Percentiles rank a stretch among this genome's conserved stretches.
Evolutionary conservation across 169 alveolate genomes (phyloP).

Genomic region (Babesia sp.): DNA sequence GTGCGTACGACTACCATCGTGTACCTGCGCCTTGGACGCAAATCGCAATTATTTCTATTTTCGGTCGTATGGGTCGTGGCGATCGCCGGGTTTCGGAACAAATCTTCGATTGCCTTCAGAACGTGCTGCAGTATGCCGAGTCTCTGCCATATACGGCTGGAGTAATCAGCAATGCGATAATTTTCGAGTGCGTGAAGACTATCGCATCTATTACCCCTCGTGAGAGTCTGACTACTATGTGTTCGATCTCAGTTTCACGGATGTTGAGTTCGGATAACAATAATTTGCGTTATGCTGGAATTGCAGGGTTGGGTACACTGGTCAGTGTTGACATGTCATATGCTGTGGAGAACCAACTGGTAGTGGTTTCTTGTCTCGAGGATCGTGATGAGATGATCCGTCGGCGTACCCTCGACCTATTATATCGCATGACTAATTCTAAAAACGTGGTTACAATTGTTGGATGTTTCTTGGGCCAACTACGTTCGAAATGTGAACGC

Average conservation of each 20-base stretch:
- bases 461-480: conserved; percentile 83
- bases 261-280: conserved; percentile 87
- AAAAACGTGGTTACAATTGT: conserved; percentile 90
- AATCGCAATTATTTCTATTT: conserved; percentile 66
- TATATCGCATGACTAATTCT: conserved; percentile 91
- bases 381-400: conserved; percentile 91
- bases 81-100: conserved; percentile 7
- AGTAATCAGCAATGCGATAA: conserved; percentile 89
- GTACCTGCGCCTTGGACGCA: conserved; percentile 97
- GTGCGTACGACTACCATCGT: conserved; percentile 91
- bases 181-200: conserved; percentile 91
- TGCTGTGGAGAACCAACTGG: conserved; percentile 87
- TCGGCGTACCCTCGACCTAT: conserved; percentile 88
- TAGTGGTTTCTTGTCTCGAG: conserved; percentile 91
- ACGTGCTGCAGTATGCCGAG: conserved; percentile 79
- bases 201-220: conserved; percentile 88
- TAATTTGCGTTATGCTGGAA: conserved; percentile 90
- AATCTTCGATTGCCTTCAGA: conserved; percentile 51
- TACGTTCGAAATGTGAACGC: conserved; percentile 36
- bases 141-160: conserved; percentile 65
- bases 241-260: conserved; percentile 81
- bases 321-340: conserved; percentile 87
- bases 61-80: conserved; percentile 36
- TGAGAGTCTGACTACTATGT: conserved; percentile 82
- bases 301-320: conserved; percentile 85